Base-by-base conservation (phyloP, 768 basidiomycete genomes). In the Naganishia onofrii region DNA sequence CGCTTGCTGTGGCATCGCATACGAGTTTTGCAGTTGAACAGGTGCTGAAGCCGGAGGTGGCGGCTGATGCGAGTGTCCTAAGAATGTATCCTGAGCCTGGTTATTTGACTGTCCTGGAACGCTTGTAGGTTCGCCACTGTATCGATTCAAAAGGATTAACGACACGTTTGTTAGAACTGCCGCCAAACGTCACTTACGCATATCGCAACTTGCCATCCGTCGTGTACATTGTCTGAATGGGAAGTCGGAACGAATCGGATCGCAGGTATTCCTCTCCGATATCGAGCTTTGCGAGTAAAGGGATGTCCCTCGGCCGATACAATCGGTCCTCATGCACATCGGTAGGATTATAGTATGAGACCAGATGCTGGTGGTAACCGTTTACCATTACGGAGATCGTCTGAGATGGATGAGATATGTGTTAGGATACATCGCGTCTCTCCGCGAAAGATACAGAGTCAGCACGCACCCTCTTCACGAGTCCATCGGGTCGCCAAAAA, bases 281-380 rank as follows among this genome's bases (percentile, higher is more conserved):
- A 72, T 91, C 90, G 32, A 97, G 85, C 0, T 89, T 86, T 0
- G 89, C 88, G 26, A 98, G 85, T 79, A 97, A 93, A 0, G 92
- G 90, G 0, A 94, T 84, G 2, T 91, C 89, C 0, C 92, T 94
- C 0, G 95, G 94, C 0, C 90, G 85, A 42, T 92, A 88, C 15
- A 98, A 86, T 34, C 92, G 89, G 17, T 93, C 94, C 56, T 87
- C 87, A 68, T 91, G 87, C 32, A 96, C 92, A 78, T 98, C 95
- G 71, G 91, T 89, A 66, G 94, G 85, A 74, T 88, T 89, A 84
- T 96, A 97, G 83, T 97, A 97, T 5, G 92, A 93, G 63, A 97
- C 91, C 67, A 96, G 85, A 79, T 96, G 94, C 76, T 96, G 93
- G 0, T 91, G 85, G 42, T 90, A 89, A 29, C 91, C 91, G 67